phyloP scores from a whole-genome alignment of 1,284 basidiomycete genomes.

The Trichosporon coremiiforme region DNA sequence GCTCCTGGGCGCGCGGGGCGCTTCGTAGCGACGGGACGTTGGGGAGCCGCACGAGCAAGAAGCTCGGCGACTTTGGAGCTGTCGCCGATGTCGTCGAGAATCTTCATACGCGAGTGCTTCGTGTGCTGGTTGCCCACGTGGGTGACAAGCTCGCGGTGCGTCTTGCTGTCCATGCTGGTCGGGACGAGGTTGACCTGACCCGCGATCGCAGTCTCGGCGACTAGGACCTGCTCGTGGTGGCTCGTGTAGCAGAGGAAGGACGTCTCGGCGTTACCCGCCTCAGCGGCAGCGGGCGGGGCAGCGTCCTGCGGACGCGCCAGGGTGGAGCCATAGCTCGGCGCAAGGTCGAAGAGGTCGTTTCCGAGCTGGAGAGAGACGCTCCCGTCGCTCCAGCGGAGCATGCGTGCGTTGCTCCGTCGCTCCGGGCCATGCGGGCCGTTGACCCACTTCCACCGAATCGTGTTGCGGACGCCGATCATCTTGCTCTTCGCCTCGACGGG shows the following conservation, averaged over 20 bases:
- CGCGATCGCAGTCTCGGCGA: constrained; percentile 48
- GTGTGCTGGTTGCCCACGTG: constrained; percentile 51
- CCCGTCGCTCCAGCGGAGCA: constrained; percentile 57
- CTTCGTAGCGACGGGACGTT: constrained; percentile 26
- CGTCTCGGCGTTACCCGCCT: constrained; percentile 25
- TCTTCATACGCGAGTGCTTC: constrained; percentile 51
- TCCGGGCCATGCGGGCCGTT: constrained; percentile 46
- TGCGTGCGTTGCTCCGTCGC: constrained; percentile 49
- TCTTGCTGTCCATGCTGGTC: constrained; percentile 48
- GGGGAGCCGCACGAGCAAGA: constrained; percentile 34
- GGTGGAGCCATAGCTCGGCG: constrained; percentile 44
- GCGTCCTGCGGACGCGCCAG: constrained; percentile 33
- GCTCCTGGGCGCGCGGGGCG: constrained; percentile 19
- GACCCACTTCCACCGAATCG: constrained; percentile 54
- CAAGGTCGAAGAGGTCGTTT: constrained; percentile 53
- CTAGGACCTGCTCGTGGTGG: constrained; percentile 41
- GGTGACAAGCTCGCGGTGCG: constrained; percentile 51
- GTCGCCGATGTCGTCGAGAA: constrained; percentile 47
- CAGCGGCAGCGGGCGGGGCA: neutral
- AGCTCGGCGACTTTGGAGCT: constrained; percentile 38
- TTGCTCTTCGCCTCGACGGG: constrained; percentile 43
- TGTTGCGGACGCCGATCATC: constrained; percentile 55
- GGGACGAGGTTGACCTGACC: constrained; percentile 51
- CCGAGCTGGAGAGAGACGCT: constrained; percentile 54
- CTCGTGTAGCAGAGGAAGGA: constrained; percentile 44